These are phyloP conservation scores for Aspergillus unguis DNA, from an alignment of 2,329 filamentous ascomycete species.

Conservation along the genomic window DNA sequence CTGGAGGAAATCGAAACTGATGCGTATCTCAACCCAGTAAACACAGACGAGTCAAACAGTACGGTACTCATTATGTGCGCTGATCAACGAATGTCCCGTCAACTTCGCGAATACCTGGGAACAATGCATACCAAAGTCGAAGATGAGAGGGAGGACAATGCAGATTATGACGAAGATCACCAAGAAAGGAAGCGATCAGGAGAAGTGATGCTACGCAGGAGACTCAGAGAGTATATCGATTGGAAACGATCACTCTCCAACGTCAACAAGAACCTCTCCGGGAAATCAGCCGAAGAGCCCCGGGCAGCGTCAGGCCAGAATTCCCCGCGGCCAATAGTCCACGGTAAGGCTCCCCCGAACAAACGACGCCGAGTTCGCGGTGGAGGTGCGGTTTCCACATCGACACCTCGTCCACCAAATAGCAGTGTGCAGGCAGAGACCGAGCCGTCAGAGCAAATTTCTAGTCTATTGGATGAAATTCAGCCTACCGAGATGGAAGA, in stretches of 20 bases:
- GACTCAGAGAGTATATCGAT: conserved; percentile 76
- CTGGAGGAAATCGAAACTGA: conserved; percentile 91
- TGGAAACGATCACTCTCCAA: conserved; percentile 91
- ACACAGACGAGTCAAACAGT: conserved; percentile 82
- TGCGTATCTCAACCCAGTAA: conserved; percentile 73
- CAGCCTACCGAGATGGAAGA: conserved; percentile 75
- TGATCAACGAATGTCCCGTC: conserved; percentile 78
- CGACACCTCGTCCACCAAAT: conserved; percentile 60
- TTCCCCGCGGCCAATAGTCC: conserved; percentile 18
- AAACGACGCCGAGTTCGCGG: conserved; percentile 83
- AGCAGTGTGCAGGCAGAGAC: conserved; percentile 70
- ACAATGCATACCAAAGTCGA: conserved; percentile 72
- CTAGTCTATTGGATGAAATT: conserved; percentile 76
- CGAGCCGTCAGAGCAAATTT: conserved; percentile 78
- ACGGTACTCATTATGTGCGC: conserved; percentile 94
- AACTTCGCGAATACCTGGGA: conserved; percentile 86
- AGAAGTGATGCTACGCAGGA: conserved; percentile 84
- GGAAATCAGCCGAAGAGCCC: conserved; percentile 25
- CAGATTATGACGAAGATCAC: conserved; percentile 48
- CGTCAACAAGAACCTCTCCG: conserved; percentile 59
- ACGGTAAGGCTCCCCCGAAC: conserved; percentile 69
- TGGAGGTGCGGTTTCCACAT: conserved; percentile 59
- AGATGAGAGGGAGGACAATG: conserved; percentile 39
- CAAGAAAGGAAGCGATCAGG: conserved; percentile 66
- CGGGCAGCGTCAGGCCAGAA: conserved; percentile 22